Conservation (phyloP, 768 basidiomycete genomes). For the Boletus rufocinnamomeus region DNA sequence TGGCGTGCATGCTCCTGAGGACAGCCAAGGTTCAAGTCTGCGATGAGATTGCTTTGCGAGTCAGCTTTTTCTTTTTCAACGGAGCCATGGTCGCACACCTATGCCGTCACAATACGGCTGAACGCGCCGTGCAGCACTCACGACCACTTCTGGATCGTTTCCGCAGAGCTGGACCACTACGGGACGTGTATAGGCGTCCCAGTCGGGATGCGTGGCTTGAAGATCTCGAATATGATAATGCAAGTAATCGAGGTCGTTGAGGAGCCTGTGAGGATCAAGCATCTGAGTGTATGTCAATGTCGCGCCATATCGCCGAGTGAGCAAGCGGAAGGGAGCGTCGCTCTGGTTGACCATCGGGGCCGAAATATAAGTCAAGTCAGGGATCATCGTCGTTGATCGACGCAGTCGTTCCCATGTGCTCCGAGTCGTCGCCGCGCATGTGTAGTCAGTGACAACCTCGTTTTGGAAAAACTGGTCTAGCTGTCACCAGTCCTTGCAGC, state of each 20-base stretch:
- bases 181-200: constrained; percentile 38
- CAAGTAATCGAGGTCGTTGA: constrained; percentile 65
- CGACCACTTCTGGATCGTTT: constrained; percentile 61
- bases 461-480: neutral
- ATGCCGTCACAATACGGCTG: constrained; percentile 67
- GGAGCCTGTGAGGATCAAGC: constrained; percentile 61
- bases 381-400: constrained; percentile 15
- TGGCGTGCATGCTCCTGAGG: constrained; percentile 70
- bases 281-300: constrained; percentile 78
- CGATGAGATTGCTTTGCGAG: constrained; percentile 8
- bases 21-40: constrained; percentile 82
- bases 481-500: neutral
- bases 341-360: constrained; percentile 84
- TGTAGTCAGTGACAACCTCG: neutral
- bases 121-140: constrained; percentile 60
- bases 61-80: neutral
- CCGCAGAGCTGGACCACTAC: constrained; percentile 77
- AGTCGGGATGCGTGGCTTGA: constrained; percentile 19
- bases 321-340: constrained; percentile 69
- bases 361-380: constrained; percentile 45
- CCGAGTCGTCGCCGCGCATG: neutral
- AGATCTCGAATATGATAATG: constrained; percentile 65
- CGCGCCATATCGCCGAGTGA: constrained; percentile 62
- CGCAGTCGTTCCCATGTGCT: neutral
- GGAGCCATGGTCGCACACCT: constrained; percentile 41